A percentile compares a stretch with the other conserved stretches of the same genome.
phyloP scores from a whole-genome alignment of 768 basidiomycete genomes.

The Lentinula guzmanii region DNA sequence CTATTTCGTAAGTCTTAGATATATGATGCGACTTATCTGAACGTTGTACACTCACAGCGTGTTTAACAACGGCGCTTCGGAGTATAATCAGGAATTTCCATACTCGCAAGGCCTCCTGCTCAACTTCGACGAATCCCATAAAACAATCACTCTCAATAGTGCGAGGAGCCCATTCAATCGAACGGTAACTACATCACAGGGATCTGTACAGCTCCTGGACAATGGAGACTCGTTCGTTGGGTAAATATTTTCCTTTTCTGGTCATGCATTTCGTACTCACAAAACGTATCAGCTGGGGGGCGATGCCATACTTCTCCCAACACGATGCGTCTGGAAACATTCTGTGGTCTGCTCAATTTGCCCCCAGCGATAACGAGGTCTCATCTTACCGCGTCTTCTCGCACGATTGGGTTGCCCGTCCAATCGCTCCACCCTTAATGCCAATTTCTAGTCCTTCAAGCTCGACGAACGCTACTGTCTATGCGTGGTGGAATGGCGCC shows the following conservation, averaged over 20 bases:
- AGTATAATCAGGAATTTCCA: not conserved
- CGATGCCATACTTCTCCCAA: conserved; percentile 1
- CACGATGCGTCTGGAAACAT: not conserved
- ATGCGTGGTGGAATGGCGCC: conserved; percentile 1
- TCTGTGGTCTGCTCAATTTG: conserved; percentile 4
- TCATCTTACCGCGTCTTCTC: not conserved
- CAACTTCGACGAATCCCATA: not conserved
- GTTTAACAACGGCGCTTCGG: not conserved
- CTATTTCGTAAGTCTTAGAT: not conserved
- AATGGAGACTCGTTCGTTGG: not conserved
- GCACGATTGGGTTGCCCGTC: not conserved
- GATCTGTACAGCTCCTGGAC: not conserved
- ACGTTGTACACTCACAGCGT: not conserved
- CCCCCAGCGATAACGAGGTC: not conserved
- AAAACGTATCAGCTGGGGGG: not conserved
- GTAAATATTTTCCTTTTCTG: not conserved
- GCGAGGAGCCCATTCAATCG: not conserved
- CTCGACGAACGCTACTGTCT: not conserved
- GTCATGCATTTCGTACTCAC: not conserved
- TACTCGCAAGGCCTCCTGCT: not conserved
- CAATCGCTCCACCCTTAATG: not conserved
- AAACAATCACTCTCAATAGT: not conserved
- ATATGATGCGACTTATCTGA: not conserved
- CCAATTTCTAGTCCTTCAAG: not conserved
- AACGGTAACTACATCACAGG: not conserved